Conservation (phyloP, 2,329 filamentous ascomycete species). For the Aspergillus carbonarius region DNA sequence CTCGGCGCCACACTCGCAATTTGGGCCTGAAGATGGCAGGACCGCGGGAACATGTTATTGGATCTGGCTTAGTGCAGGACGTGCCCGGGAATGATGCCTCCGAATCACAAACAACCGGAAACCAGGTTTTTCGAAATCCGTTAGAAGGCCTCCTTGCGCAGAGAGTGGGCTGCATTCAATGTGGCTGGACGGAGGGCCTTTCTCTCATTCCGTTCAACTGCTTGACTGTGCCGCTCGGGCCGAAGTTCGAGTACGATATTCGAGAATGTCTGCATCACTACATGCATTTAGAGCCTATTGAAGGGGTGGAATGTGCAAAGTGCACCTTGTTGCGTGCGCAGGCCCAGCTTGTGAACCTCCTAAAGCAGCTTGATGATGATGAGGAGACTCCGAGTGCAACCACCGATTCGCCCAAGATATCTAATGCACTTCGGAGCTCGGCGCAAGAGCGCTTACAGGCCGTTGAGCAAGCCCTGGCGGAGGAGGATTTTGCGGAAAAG, state of each 20-base stretch:
- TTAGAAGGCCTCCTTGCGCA: slow-evolving; percentile 86
- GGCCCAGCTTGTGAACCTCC: slow-evolving; percentile 51
- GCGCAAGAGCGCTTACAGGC: slow-evolving; percentile 58
- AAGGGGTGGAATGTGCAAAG: slow-evolving; percentile 86
- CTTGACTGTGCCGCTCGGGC: slow-evolving; percentile 77
- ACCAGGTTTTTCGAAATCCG: slow-evolving; percentile 62
- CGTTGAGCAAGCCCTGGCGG: slow-evolving; percentile 69
- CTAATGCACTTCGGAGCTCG: slow-evolving; percentile 41
- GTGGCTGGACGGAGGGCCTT: slow-evolving; percentile 82
- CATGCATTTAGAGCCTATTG: slow-evolving; percentile 78
- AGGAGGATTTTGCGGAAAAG: slow-evolving; percentile 75
- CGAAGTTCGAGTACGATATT: slow-evolving; percentile 65
- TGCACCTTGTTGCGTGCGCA: slow-evolving; percentile 72
- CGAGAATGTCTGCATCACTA: slow-evolving; percentile 81
- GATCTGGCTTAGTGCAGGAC: slow-evolving; percentile 18
- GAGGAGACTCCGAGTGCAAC: slow-evolving; percentile 19
- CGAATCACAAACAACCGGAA: slow-evolving; percentile 15
- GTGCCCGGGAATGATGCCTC: slow-evolving; percentile 15
- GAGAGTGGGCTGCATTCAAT: slow-evolving; percentile 80
- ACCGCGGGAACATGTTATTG: slow-evolving; percentile 34
- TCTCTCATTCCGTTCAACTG: slow-evolving; percentile 94
- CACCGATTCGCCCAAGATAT: slow-evolving; percentile 26
- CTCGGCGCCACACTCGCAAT: slow-evolving; percentile 44
- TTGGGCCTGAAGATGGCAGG: slow-evolving; percentile 42
- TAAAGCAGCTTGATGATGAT: slow-evolving; percentile 43